phyloP scores from a whole-genome alignment of 495 filamentous ascomycete genomes.

The Xylaria curta region DNA sequence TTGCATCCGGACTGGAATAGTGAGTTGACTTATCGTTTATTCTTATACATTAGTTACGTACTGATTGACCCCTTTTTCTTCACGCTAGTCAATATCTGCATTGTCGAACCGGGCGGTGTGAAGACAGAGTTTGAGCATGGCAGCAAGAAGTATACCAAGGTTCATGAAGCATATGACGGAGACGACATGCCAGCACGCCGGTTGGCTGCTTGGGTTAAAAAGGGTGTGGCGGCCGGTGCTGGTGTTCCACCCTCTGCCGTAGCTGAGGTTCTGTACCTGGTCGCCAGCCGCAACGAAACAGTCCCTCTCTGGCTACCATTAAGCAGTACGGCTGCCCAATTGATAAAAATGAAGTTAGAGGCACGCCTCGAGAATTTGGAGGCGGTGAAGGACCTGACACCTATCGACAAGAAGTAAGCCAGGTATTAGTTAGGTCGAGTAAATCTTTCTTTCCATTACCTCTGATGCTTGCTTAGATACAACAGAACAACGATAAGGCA shows the following conservation, averaged over 20 bases:
- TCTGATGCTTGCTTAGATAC: neutral
- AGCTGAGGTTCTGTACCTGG: conserved; percentile 42
- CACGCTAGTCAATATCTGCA: conserved; percentile 47
- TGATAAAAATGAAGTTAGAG: conserved; percentile 46
- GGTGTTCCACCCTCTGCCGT: conserved; percentile 45
- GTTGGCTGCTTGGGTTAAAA: conserved; percentile 44
- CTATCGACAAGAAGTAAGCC: conserved; percentile 28
- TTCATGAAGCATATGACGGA: conserved; percentile 45
- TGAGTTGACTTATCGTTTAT: conserved; percentile 27
- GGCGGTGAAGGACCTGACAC: conserved; percentile 35
- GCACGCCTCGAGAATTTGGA: conserved; percentile 39
- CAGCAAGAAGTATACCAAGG: conserved; percentile 27
- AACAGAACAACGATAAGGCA: neutral
- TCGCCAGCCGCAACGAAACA: conserved; percentile 41
- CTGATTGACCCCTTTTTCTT: neutral
- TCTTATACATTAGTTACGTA: neutral
- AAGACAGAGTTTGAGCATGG: conserved; percentile 48
- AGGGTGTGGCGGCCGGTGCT: conserved; percentile 35
- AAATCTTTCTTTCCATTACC: neutral
- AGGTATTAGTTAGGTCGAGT: neutral
- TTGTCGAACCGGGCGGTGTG: conserved; percentile 55
- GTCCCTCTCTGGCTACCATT: conserved; percentile 52
- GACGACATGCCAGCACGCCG: conserved; percentile 42
- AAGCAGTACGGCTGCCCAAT: conserved; percentile 45
- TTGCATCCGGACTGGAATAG: conserved; percentile 58